A percentile compares a stretch with the other conserved stretches of the same genome.
Conservation (phyloP, 768 basidiomycete species). For the Panaeolus cyanescens region DNA sequence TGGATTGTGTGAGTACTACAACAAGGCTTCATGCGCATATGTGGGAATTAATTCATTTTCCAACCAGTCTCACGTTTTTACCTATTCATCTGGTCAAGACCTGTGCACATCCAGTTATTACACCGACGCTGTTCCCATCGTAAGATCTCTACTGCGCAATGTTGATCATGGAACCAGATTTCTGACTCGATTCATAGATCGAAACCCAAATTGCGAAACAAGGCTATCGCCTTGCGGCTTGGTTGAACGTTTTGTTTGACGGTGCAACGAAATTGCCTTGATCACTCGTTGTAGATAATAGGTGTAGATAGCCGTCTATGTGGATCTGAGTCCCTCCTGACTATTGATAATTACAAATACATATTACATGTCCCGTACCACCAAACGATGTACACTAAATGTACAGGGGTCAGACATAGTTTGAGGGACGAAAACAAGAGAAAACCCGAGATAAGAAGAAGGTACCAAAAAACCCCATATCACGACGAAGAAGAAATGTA, state of each 20-base stretch:
- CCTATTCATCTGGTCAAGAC: constrained; percentile 38
- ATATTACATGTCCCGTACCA: too few relatives aligned
- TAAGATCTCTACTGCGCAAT: constrained; percentile 15
- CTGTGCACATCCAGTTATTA: constrained; percentile 46
- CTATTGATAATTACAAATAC: background rate
- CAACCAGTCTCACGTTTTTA: constrained; percentile 43
- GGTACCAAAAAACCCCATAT: background rate
- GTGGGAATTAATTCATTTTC: background rate
- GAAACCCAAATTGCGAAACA: constrained; percentile 47
- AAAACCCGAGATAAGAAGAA: background rate
- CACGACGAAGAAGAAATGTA: constrained; percentile 34
- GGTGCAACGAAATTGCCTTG: constrained; percentile 37
- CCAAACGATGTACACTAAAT: too few relatives aligned
- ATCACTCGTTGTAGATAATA: constrained; percentile 9
- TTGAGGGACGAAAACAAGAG: background rate
- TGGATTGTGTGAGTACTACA: constrained; percentile 39
- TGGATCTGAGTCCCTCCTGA: background rate
- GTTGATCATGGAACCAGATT: background rate
- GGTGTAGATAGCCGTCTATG: background rate
- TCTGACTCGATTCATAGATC: constrained; percentile 5
- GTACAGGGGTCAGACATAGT: too few relatives aligned
- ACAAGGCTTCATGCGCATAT: background rate
- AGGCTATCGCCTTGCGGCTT: constrained; percentile 48
- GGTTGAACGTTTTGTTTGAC: constrained; percentile 50
- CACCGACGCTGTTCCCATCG: constrained; percentile 34